phyloP scores from a whole-genome alignment of 208 protist species.

The Plasmodiophora brassicae region DNA sequence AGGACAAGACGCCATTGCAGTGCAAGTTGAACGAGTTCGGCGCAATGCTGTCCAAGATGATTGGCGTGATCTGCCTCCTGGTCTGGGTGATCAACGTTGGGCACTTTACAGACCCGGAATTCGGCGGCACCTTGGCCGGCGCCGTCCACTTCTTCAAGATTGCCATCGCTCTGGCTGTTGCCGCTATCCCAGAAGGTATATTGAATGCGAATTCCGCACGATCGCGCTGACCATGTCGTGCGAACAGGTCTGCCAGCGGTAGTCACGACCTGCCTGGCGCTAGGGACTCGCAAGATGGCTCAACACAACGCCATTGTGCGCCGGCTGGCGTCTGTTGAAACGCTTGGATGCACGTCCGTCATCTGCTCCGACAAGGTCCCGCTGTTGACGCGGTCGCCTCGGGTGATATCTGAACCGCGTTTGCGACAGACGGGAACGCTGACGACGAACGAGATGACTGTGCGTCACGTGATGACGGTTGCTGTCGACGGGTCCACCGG shows the following conservation, averaged over 20 bases:
- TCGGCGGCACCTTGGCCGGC: constrained; percentile 71
- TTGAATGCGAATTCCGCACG: neutral
- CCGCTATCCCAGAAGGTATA: constrained; percentile 93
- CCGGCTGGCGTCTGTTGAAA: constrained; percentile 90
- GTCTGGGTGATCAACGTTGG: constrained; percentile 79
- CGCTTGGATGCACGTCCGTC: constrained; percentile 88
- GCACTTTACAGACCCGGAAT: constrained; percentile 59
- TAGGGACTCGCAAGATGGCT: constrained; percentile 88
- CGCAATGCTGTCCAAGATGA: constrained; percentile 75
- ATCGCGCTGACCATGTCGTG: neutral
- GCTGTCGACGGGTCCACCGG: neutral
- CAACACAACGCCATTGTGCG: constrained; percentile 84
- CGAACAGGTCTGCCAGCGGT: constrained; percentile 80
- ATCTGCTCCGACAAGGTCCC: constrained; percentile 95
- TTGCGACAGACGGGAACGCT: constrained; percentile 86
- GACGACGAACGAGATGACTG: constrained; percentile 95
- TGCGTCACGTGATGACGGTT: constrained; percentile 52
- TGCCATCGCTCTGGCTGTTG: constrained; percentile 90
- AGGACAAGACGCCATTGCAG: constrained; percentile 71
- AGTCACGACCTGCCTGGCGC: constrained; percentile 87
- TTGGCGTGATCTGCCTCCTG: constrained; percentile 56
- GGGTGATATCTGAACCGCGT: neutral
- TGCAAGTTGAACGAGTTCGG: constrained; percentile 90
- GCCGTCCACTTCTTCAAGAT: constrained; percentile 85
- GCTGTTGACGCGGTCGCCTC: neutral